Base-by-base conservation (phyloP, 164 flowering plant species). In the Umbellularia californica region DNA sequence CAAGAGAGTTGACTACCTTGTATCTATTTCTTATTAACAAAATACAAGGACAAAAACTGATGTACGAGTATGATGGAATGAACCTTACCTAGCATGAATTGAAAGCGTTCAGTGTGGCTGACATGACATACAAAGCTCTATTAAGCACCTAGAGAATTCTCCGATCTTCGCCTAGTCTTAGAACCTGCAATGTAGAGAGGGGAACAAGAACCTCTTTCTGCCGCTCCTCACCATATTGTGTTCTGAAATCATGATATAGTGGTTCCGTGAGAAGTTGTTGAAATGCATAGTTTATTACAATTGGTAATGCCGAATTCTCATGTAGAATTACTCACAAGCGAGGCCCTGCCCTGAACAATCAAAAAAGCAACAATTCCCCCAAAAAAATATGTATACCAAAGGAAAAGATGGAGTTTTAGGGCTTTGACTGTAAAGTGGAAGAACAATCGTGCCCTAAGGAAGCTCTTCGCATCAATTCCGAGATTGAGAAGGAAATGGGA, bases 371-470 rank as follows among this genome's bases (percentile, higher is more conserved):
- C 12, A 22, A 66, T 68, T 33, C 5, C 51, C 3, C 1, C 3
- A 19, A 70, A 69, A 70, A 5, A 27, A 22, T 12, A 14, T 52
- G 19, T 22, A 28, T 28, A 71, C 11, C 13, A 10, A 23, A n/a
- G 15, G 35, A 73, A 47, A 2, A 33, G 58, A 74, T 60, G 58
- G 24, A 66, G 58, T 35, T 67, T 14, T 66, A 52, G 69, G 41
- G 62, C 24, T 50, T 15, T 20, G 9, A 33, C 30, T 52, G n/a
- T 13, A 12, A 64, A 20, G 14, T 19, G 15, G 22, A n/a, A 20
- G 14, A 20, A 41, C 19, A 24, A 64, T 19, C 23, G 13, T 2
- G 15, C 30, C 35, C 60, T 50, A 73, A 13, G 9, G 5, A 2
- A 50, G 10, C 28, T 22, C 24, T 25, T 65, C 23, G 17, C 17